phyloP scores from a whole-genome alignment of 352 stramenopile species.

The Thraustochytrium sp. region DNA sequence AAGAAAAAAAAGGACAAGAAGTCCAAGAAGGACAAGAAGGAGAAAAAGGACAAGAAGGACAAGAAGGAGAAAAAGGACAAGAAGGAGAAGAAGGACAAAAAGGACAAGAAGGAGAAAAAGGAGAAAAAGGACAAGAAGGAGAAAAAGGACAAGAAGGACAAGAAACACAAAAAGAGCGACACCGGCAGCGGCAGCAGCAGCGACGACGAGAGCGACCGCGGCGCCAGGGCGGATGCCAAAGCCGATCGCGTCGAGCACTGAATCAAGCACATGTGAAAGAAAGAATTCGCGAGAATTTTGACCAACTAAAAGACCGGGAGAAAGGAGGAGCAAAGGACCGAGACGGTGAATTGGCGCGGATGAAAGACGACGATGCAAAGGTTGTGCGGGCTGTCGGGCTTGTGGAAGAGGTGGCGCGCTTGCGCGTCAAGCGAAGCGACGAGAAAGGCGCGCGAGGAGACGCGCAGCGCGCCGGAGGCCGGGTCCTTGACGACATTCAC shows the following conservation, averaged over 20 bases:
- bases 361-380: neutral
- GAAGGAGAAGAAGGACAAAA: neutral
- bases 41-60: neutral
- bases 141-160: neutral
- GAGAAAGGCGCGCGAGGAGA: constrained; percentile 4
- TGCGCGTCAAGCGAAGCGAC: neutral
- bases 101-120: neutral
- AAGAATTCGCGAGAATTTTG: neutral
- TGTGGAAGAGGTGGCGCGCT: neutral
- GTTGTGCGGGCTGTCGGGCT: constrained; percentile 4
- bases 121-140: neutral
- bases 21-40: neutral
- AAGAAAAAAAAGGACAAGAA: constrained; percentile 6
- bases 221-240: neutral
- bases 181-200: neutral
- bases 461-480: neutral
- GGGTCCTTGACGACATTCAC: constrained; percentile 24
- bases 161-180: neutral
- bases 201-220: neutral
- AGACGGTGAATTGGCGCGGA: constrained; percentile 1
- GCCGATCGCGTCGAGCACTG: neutral
- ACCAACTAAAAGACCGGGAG: neutral
- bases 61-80: neutral
- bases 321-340: neutral
- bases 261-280: neutral